Evolutionary conservation across 108 stramenopile species (phyloP), one percentile per base, ranked within the genome.

Genomic region (Parietichytrium sp.): DNA sequence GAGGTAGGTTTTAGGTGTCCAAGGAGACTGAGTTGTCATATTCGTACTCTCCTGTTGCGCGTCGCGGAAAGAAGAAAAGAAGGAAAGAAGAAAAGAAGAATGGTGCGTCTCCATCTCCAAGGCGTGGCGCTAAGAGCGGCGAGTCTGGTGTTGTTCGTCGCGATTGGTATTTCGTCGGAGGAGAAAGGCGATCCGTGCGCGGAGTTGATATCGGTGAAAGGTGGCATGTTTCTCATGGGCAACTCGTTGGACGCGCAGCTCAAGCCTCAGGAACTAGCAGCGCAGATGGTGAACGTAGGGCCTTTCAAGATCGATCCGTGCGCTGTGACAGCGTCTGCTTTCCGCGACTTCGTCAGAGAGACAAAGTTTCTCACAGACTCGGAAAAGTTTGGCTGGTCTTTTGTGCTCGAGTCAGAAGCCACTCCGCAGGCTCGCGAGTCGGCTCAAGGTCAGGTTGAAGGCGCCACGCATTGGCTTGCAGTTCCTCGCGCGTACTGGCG

Each of bases 341-440:
- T 87, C 55, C 54, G 49, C 6, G 80, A 82, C 16, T 87, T 87
- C 45, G 83, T 87, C 45, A 15, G 80, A 54, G 80, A 78, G 3
- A 85, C 87, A n/a, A 82, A 84, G 48, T 95, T 95, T 80, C 89
- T 93, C 53, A 96, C 96, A 3, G 96, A 96, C 84, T 95, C 96
- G 0, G 95, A 97, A 87, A 90, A 94, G 81, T 97, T 88, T 84
- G 94, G 93, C 25, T 97, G 96, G 96, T 88, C 87, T 36, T 97
- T 97, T 86, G 95, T 94, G 25, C 88, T 97, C 54, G 89, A 88
- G 50, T 91, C 82, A 23, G 91, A 30, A 45, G 84, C 55, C 8
- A 81, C 84, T 3, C 33, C 20, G 7, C 78, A 23, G 15, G 78
- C 78, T 8, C 78, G 47, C n/a, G 47, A 48, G 6, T 48, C 49